Evolutionary conservation across 1,284 basidiomycete species (phyloP).

Genomic region (Ceratobasidium papillatum): DNA sequence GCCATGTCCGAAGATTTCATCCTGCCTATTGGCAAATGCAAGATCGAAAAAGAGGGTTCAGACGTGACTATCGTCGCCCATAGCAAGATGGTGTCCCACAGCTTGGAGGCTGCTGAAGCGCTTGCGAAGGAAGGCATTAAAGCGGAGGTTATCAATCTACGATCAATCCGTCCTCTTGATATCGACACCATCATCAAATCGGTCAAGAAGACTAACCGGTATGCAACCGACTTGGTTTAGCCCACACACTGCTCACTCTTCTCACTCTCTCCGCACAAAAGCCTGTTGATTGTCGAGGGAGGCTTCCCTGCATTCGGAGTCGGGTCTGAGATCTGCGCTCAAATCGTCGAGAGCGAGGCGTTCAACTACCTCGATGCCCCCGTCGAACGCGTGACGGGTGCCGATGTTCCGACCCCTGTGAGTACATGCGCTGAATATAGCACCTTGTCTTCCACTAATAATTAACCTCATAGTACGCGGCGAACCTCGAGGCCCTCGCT

Average conservation of each 20-base stretch:
- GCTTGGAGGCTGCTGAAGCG: slow-evolving; percentile 90
- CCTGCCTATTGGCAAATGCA: slow-evolving; percentile 96
- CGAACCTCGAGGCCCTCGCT: slow-evolving; percentile 84
- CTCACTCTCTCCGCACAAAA: slow-evolving; percentile 48
- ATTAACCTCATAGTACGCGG: slow-evolving; percentile 74
- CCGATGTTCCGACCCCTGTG: slow-evolving; percentile 94
- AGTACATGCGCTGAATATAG: slow-evolving; percentile 52
- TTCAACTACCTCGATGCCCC: slow-evolving; percentile 98
- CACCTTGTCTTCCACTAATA: slow-evolving; percentile 36
- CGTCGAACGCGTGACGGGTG: slow-evolving; percentile 96
- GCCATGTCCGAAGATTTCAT: slow-evolving; percentile 95
- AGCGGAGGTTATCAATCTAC: slow-evolving; percentile 98
- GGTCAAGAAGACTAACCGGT: slow-evolving; percentile 99
- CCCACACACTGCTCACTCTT: slow-evolving; percentile 7
- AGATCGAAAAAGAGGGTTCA: slow-evolving; percentile 91
- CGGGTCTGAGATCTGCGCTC: slow-evolving; percentile 96
- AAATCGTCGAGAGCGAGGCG: slow-evolving; percentile 94
- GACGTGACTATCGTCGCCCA: slow-evolving; percentile 98
- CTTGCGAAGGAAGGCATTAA: slow-evolving; percentile 97
- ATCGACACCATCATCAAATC: slow-evolving; percentile 95
- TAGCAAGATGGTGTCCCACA: slow-evolving; percentile 94
- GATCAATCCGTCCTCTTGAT: slow-evolving; percentile 94
- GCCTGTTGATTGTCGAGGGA: slow-evolving; percentile 94
- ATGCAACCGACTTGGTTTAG: slow-evolving; percentile 45
- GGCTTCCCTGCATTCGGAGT: slow-evolving; percentile 99